Evolutionary conservation across 805 yeast species (phyloP), one percentile per base, ranked within the genome.

Genomic region (Ogataea populi-albae): DNA sequence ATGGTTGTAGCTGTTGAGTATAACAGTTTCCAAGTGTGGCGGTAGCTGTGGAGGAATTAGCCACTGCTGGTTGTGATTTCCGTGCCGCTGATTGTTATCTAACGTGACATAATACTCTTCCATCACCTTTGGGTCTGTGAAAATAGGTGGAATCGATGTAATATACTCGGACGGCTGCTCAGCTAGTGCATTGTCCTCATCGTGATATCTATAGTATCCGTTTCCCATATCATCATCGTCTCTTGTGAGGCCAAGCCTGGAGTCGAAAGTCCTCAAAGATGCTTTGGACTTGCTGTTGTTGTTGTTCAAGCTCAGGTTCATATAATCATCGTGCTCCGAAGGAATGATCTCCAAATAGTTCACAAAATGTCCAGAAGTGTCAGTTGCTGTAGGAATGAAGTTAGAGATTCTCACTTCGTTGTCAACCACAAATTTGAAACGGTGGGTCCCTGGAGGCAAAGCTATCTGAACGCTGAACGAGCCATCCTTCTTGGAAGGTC

Each of bases 11-110:
- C 80, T 79, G 65, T 91, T 91, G 54, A 91, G 71, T 37, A 93
- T 88, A 37, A 93, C 98, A 52, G 84, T 83, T 57, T 93, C 98
- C 41, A 93, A 69, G 60, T 91, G 98, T 7, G 98, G 98, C 6
- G 98, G 98, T 32, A 93, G 69, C 55, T 85, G 95, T 16, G 98
- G 98, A 15, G 98, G 98, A 20, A 94, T 87, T 35, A 89, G 75
- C 68, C 67, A 63, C 34, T 63, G 66, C 35, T 60, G 65, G 72
- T 68, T 80, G 63, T 60, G 79, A 61, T 67, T 72, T 55, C 54
- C 61, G 30, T 67, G 68, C 32, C 51, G 44, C 55, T 79, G 81
- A 28, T 81, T 76, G 49, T 76, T 77, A 52, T 85, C 94, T 33
- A 85, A 67, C 1, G 91, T 85, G 30, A 79, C 64, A 52, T 85